These are phyloP conservation scores for Colletotrichum melonis DNA, from an alignment of 2,329 filamentous ascomycete species.

Conservation along the genomic window DNA sequence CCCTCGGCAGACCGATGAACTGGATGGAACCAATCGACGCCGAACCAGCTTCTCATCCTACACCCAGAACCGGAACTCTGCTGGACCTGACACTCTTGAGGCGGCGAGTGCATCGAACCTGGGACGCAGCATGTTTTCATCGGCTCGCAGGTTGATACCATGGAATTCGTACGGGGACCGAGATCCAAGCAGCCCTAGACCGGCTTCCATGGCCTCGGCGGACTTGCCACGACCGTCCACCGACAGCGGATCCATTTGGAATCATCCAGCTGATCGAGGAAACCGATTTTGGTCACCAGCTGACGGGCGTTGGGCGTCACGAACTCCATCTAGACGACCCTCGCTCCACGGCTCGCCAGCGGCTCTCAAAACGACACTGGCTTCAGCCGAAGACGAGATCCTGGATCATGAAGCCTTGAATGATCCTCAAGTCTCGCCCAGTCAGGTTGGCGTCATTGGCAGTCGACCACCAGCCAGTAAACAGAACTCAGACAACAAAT, in stretches of 20 bases:
- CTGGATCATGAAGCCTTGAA: conserved; percentile 67
- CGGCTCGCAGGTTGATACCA: conserved; percentile 56
- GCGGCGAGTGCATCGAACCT: conserved; percentile 19
- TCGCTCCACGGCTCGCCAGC: conserved; percentile 83
- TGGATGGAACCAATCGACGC: conserved; percentile 65
- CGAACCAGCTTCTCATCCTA: conserved; percentile 67
- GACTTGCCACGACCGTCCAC: conserved; percentile 83
- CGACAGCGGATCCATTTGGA: conserved; percentile 82
- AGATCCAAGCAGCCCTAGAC: conserved; percentile 71
- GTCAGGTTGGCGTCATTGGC: conserved; percentile 79
- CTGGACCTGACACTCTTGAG: conserved; percentile 57
- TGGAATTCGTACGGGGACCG: conserved; percentile 61
- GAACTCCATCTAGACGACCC: conserved; percentile 82
- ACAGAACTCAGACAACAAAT: conserved; percentile 43
- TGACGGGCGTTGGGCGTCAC: conserved; percentile 63
- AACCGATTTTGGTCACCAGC: conserved; percentile 73
- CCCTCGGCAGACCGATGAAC: conserved; percentile 70
- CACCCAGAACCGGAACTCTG: conserved; percentile 69
- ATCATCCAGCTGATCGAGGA: conserved; percentile 66
- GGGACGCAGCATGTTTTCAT: conserved; percentile 40
- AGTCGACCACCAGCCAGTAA: conserved; percentile 70
- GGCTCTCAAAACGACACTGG: conserved; percentile 68
- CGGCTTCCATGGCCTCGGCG: conserved; percentile 75
- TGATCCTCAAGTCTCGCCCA: conserved; percentile 63
- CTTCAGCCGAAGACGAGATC: conserved; percentile 74